A percentile compares a stretch with the other conserved stretches of the same genome.
These are phyloP conservation scores for Lasiodiplodia theobromae DNA, from an alignment of 2,329 filamentous ascomycete genomes.

Conservation along the genomic window DNA sequence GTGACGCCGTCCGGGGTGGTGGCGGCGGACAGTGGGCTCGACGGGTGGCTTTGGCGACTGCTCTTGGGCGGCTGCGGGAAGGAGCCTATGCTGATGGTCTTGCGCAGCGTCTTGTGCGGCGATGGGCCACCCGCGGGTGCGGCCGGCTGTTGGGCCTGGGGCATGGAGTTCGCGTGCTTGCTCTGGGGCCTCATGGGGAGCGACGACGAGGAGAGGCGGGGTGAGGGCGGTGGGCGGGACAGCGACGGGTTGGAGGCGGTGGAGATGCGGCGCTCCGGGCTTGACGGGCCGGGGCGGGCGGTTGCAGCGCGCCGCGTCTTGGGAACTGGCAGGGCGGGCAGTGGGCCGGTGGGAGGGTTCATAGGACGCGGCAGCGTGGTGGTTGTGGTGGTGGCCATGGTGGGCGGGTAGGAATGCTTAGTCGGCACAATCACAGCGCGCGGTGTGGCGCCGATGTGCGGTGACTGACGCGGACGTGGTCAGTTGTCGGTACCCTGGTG, in stretches of 20 bases:
- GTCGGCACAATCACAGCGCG: conserved; percentile 24
- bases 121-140: conserved; percentile 35
- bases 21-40: conserved; percentile 58
- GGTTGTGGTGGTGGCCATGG: conserved; percentile 38
- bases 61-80: conserved; percentile 85
- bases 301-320: conserved; percentile 64
- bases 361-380: conserved; percentile 70
- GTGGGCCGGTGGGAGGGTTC: conserved; percentile 73
- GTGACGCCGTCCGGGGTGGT: conserved; percentile 51
- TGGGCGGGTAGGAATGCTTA: conserved; percentile 16
- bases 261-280: conserved; percentile 29
- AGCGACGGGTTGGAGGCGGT: conserved; percentile 7
- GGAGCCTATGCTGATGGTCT: conserved; percentile 90
- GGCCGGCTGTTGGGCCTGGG: conserved; percentile 34
- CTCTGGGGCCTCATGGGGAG: conserved; percentile 28
- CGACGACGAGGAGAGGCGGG: conserved; percentile 29
- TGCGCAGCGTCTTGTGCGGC: conserved; percentile 74
- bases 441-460: conserved; percentile 23
- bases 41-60: conserved; percentile 62
- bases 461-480: conserved; percentile 8
- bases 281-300: conserved; percentile 61
- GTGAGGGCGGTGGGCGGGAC: conserved; percentile 10
- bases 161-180: conserved; percentile 29
- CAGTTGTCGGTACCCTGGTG: conserved; percentile 2
- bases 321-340: conserved; percentile 75